Percentiles rank a stretch among this genome's conserved stretches.
Evolutionary conservation across 2,329 filamentous ascomycete species (phyloP).

Genomic region (Alternaria infectoria): DNA sequence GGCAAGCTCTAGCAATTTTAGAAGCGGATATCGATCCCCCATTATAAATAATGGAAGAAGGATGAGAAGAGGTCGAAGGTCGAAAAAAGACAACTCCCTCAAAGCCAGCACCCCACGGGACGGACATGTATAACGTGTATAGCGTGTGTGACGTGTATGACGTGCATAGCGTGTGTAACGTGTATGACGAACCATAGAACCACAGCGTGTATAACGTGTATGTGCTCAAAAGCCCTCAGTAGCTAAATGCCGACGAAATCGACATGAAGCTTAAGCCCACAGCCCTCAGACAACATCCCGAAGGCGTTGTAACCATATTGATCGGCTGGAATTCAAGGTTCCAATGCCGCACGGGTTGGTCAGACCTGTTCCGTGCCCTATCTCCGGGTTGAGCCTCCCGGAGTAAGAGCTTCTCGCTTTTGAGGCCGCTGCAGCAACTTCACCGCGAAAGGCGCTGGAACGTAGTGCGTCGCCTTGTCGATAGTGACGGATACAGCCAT

Average conservation of each 20-base stretch:
- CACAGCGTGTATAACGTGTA: not conserved
- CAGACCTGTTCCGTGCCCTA: constrained; percentile 20
- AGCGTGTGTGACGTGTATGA: not conserved
- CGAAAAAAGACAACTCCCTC: not conserved
- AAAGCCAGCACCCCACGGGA: not conserved
- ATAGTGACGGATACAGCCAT: not conserved
- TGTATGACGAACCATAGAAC: not conserved
- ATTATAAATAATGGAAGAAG: not conserved
- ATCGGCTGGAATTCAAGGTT: not conserved
- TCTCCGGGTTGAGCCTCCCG: not conserved
- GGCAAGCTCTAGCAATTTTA: constrained; percentile 52
- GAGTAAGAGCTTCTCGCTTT: not conserved
- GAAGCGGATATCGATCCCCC: constrained; percentile 36
- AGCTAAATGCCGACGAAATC: constrained; percentile 5
- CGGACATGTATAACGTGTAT: constrained; percentile 9
- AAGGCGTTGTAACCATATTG: constrained; percentile 9
- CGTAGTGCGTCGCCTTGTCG: not conserved
- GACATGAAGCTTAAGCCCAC: not conserved
- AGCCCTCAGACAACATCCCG: constrained; percentile 2
- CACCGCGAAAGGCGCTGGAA: constrained; percentile 5
- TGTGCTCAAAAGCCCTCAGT: constrained; percentile 13
- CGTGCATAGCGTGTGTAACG: not conserved
- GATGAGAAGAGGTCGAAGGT: constrained; percentile 3
- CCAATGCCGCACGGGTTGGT: constrained; percentile 15
- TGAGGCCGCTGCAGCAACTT: not conserved